Evolutionary conservation across 2,329 filamentous ascomycete species (phyloP).

Genomic region (Didymella exigua): DNA sequence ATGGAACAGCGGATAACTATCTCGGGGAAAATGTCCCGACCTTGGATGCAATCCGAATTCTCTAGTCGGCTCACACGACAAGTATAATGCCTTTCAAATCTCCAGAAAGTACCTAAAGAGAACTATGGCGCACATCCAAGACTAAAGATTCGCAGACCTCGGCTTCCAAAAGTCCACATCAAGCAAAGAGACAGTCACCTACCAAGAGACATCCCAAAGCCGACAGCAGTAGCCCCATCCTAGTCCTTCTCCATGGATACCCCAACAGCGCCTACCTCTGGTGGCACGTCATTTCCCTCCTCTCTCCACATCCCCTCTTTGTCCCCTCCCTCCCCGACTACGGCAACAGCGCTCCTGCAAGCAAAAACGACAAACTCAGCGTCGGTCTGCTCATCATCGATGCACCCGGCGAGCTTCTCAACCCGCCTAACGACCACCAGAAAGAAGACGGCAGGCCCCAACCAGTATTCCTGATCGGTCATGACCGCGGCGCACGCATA

Average conservation of each 20-base stretch:
- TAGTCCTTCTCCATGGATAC: slow-evolving; percentile 43
- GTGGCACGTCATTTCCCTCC: slow-evolving; percentile 38
- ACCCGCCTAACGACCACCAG: neutral
- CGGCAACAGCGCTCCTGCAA: slow-evolving; percentile 31
- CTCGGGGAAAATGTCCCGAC: neutral
- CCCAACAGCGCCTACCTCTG: slow-evolving; percentile 40
- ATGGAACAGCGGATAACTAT: neutral
- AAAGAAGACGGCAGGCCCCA: neutral
- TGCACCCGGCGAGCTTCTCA: slow-evolving; percentile 30
- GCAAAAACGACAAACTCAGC: slow-evolving; percentile 35
- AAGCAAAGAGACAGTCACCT: slow-evolving; percentile 24
- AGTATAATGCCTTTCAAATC: too few relatives aligned
- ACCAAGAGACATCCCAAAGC: slow-evolving; percentile 30
- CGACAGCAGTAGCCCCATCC: slow-evolving; percentile 32
- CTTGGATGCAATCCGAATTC: neutral
- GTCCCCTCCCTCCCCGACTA: slow-evolving; percentile 41
- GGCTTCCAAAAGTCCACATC: neutral
- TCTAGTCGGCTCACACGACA: too few relatives aligned
- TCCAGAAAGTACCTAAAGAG: too few relatives aligned
- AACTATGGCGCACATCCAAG: slow-evolving; percentile 1
- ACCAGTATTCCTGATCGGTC: slow-evolving; percentile 53
- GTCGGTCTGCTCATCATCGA: slow-evolving; percentile 30
- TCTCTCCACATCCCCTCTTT: slow-evolving; percentile 37
- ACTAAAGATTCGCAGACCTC: neutral
- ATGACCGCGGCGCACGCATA: slow-evolving; percentile 63